phyloP scores from a whole-genome alignment of 495 filamentous ascomycete genomes.

The Parathielavia hyrcaniae region DNA sequence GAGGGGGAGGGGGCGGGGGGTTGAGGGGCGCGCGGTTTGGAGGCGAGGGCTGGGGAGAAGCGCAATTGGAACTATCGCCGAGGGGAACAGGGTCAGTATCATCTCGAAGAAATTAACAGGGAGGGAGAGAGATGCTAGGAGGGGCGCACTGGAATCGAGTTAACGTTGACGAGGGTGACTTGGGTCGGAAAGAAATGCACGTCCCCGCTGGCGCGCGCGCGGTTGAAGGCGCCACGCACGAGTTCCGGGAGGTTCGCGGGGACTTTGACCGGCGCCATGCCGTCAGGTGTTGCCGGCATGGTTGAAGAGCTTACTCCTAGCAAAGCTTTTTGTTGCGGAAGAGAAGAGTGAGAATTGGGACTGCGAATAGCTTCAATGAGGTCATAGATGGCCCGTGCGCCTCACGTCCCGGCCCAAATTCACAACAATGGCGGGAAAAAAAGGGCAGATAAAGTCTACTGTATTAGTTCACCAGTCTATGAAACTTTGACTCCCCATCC shows the following conservation, averaged over 20 bases:
- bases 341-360: constrained; percentile 2
- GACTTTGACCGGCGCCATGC: constrained; percentile 25
- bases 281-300: constrained; percentile 12
- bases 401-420: constrained; percentile 3
- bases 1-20: neutral
- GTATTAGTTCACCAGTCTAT: constrained; percentile 9
- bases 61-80: constrained; percentile 60
- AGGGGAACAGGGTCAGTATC: neutral
- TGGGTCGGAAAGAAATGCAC: constrained; percentile 57
- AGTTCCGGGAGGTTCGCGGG: constrained; percentile 45
- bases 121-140: neutral
- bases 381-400: constrained; percentile 31
- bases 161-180: constrained; percentile 47
- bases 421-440: too few relatives aligned
- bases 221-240: constrained; percentile 48
- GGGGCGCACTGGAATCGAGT: constrained; percentile 48
- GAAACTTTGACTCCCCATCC: neutral
- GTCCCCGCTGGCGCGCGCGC: constrained; percentile 49
- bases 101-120: neutral
- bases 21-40: constrained; percentile 53
- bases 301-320: neutral
- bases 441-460: neutral
- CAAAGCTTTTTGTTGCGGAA: constrained; percentile 1
- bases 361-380: constrained; percentile 33
- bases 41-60: constrained; percentile 67